A percentile compares a stretch with the other conserved stretches of the same genome.
Evolutionary conservation across 2,329 filamentous ascomycete genomes (phyloP).

Genomic region (Alternaria metachromatica): DNA sequence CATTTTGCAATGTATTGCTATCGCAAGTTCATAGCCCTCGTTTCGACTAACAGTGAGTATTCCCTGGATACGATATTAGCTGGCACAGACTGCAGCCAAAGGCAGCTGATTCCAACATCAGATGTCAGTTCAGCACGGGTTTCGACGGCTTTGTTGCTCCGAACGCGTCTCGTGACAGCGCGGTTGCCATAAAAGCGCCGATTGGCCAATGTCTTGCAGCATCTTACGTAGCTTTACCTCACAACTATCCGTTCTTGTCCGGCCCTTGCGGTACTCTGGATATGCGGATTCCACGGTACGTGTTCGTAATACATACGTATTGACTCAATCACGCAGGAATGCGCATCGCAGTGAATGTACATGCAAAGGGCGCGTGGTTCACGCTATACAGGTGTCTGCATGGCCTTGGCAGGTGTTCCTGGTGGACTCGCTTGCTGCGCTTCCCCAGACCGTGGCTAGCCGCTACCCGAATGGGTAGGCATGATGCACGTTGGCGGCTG

Average conservation of each 20-base stretch:
- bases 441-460: slow-evolving; percentile 43
- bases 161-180: slow-evolving; percentile 11
- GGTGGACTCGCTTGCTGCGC: slow-evolving; percentile 27
- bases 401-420: slow-evolving; percentile 12
- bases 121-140: slow-evolving; percentile 28
- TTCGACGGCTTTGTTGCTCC: slow-evolving; percentile 33
- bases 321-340: background rate
- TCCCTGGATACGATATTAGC: background rate
- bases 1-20: background rate
- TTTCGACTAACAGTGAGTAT: background rate
- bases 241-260: background rate
- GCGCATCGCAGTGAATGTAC: background rate
- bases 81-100: background rate
- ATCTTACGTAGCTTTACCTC: slow-evolving; percentile 29
- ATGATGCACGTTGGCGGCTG: slow-evolving; percentile 23
- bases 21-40: background rate
- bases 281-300: background rate
- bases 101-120: background rate
- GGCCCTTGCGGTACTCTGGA: background rate
- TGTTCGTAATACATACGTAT: background rate
- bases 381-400: background rate
- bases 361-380: slow-evolving; percentile 19
- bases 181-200: slow-evolving; percentile 10
- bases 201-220: slow-evolving; percentile 4
- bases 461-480: slow-evolving; percentile 30